These are phyloP conservation scores for Solanum ahanhuiri DNA, from an alignment of 257 asterid genomes.

Conservation along the genomic window DNA sequence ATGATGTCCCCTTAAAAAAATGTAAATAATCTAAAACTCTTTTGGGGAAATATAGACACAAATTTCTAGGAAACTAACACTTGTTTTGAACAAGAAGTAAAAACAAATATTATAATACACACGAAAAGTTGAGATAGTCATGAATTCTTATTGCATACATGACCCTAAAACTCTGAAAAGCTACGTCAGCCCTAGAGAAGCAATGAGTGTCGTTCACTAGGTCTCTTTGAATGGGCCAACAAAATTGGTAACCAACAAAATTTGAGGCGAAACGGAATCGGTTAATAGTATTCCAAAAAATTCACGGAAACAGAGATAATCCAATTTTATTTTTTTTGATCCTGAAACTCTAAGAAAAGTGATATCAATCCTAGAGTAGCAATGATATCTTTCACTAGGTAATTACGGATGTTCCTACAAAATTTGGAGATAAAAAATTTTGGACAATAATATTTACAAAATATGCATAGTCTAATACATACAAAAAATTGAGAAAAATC, in stretches of 20 bases:
- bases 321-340: no score
- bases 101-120: neutral
- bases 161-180: neutral
- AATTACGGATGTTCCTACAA: neutral
- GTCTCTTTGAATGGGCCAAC: neutral
- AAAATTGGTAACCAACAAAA: neutral
- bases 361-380: no score
- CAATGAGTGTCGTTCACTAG: neutral
- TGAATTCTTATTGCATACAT: neutral
- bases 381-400: neutral
- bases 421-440: neutral
- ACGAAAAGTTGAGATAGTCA: neutral
- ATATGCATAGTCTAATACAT: no score
- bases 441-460: no score
- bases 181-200: neutral
- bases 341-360: no score
- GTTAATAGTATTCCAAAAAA: neutral
- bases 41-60: neutral
- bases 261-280: neutral
- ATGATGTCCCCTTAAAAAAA: neutral
- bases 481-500: no score
- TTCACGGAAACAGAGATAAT: no score
- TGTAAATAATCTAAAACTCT: neutral
- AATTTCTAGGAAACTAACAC: neutral
- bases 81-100: neutral